These are phyloP conservation scores for Macrolepiota albuminosa DNA, from an alignment of 768 basidiomycete genomes.

Conservation along the genomic window DNA sequence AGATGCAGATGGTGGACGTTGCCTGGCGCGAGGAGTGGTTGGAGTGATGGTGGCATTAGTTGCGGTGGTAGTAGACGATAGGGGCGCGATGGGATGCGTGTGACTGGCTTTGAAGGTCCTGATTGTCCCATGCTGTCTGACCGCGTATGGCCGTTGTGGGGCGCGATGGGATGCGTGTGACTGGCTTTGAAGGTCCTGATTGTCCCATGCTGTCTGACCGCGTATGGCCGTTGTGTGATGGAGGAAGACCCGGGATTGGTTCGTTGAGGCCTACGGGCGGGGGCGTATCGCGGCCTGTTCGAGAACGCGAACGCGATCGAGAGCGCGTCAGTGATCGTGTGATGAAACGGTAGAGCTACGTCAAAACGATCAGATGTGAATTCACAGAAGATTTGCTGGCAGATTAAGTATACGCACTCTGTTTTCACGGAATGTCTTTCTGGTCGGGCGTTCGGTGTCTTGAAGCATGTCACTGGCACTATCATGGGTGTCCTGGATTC, in stretches of 20 bases:
- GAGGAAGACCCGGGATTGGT: constrained; percentile 19
- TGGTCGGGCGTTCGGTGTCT: constrained; percentile 35
- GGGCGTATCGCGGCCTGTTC: constrained; percentile 20
- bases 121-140: too few relatives aligned
- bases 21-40: constrained; percentile 40
- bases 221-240: constrained; percentile 8
- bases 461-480: constrained; percentile 14
- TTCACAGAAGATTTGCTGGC: constrained; percentile 3
- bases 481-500: constrained; percentile 8
- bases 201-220: constrained; percentile 17
- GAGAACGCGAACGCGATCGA: constrained; percentile 58
- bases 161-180: constrained; percentile 47
- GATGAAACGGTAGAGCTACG: constrained; percentile 58
- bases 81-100: constrained; percentile 55
- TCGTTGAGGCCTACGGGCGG: constrained; percentile 15
- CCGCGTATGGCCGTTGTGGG: too few relatives aligned
- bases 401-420: constrained; percentile 29
- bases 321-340: constrained; percentile 47
- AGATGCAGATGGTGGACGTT: constrained; percentile 23
- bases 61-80: constrained; percentile 60
- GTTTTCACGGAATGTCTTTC: constrained; percentile 41
- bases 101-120: constrained; percentile 39
- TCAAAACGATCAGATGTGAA: constrained; percentile 8
- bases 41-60: constrained; percentile 60
- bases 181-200: constrained; percentile 37